Evolutionary conservation across 176 grass and related monocot genomes (phyloP).

Genomic region (Sorghum bicolor): Sorghum_bicolor_NCBIv3 NC_012872.2:61123501-61124000

Average conservation of each 20-base stretch:
- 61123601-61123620: not conserved
- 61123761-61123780: constrained; percentile 27
- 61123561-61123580: too few relatives aligned
- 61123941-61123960: constrained; percentile 34
- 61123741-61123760: constrained; percentile 17
- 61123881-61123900: constrained; percentile 42
- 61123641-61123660: too few relatives aligned
- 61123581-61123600: too few relatives aligned
- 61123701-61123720: not conserved
- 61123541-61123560: too few relatives aligned
- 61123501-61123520: too few relatives aligned
- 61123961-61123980: constrained; percentile 41
- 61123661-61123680: too few relatives aligned
- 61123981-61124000: constrained; percentile 12
- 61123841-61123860: not conserved
- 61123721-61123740: constrained; percentile 28
- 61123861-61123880: constrained; percentile 26
- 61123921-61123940: constrained; percentile 44
- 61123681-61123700: not conserved
- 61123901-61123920: constrained; percentile 42
- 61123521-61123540: too few relatives aligned
- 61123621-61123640: not conserved
- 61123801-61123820: not conserved
- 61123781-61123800: constrained; percentile 3
- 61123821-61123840: not conserved